Evolutionary conservation across 331 rosid species (phyloP).

Genomic region (Malus hybrid): DNA sequence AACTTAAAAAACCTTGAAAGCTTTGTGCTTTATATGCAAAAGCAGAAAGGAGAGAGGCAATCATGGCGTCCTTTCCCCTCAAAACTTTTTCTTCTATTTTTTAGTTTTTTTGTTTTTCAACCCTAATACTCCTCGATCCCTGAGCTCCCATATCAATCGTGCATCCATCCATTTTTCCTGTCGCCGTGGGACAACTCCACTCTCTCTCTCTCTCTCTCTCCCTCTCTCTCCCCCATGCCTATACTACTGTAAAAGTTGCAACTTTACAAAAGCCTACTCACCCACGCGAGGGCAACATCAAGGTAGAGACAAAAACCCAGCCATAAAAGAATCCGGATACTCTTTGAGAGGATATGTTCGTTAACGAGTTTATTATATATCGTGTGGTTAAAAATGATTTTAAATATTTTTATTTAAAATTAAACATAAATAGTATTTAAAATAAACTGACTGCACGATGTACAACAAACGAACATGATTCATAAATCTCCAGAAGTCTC

Average conservation of each 20-base stretch:
- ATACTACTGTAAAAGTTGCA: not conserved
- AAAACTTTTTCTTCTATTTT: not conserved
- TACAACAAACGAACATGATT: too few species aligned
- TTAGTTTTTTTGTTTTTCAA: not conserved
- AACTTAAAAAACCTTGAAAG: conserved; percentile 8
- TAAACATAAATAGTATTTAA: too few species aligned
- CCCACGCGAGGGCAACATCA: conserved; percentile 7
- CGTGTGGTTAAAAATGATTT: too few species aligned
- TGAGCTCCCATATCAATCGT: conserved; percentile 20
- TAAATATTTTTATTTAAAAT: too few species aligned
- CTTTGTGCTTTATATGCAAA: conserved; percentile 7
- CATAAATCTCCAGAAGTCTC: too few species aligned
- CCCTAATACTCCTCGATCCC: conserved; percentile 17
- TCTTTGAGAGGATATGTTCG: too few species aligned
- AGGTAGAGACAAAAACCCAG: conserved; percentile 26
- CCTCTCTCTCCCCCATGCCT: not conserved
- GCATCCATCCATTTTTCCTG: conserved; percentile 9
- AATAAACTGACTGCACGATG: too few species aligned
- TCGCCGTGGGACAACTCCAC: not conserved
- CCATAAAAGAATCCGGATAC: too few species aligned
- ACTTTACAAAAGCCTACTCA: not conserved
- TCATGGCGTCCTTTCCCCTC: conserved; percentile 35
- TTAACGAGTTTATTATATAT: too few species aligned
- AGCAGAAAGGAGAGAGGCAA: conserved; percentile 15
- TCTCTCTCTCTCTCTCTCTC: not conserved